Evolutionary conservation across 2,329 filamentous ascomycete genomes (phyloP), one percentile per base, ranked within the genome.

Genomic region (Cordyceps javanica): DNA sequence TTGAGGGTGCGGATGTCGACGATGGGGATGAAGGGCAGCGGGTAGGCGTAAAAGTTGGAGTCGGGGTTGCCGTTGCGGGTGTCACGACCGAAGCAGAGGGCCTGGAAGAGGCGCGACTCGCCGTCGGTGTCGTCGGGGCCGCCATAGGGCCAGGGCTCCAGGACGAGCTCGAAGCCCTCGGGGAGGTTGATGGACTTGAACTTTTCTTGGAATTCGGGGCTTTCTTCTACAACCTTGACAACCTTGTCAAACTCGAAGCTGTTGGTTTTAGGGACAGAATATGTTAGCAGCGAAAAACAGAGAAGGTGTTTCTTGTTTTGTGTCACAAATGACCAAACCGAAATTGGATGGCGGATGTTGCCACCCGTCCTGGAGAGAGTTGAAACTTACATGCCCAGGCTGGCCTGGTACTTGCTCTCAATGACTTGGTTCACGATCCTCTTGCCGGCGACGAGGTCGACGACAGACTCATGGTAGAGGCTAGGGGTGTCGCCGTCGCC

Each of bases 1-100:
- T 71, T 64, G 3, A 62, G 61, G 11, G 64, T 70, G 2, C 61
- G 55, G 2, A 61, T 64, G 26, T 72, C 68, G 62, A 72, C 67
- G 21, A 82, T 69, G 4, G 77, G 76, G 32, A 77, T 75, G 25
- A 79, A 66, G 0, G 76, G 76, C 13, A 83, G 68, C 0, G 81
- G 81, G 50, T 80, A 83, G 1, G 79, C 78, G 61, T 83, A 83
- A 56, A 77, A 77, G 61, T 83, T 83, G 11, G 79, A 74, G 59
- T 83, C 80, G 0, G 68, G 67, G 32, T 82, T 72, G 26, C 68
- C 67, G 30, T 60, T 68, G 16, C 64, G 58, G 0, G 64, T 64
- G 50, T 72, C 66, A 3, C 64, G 63, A 0, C 65, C 70, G 34
- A 72, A 73, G 44, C 70, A 63, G 0, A 72, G 63, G 9, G 63